Evolutionary conservation across 108 stramenopile species (phyloP), one percentile per base, ranked within the genome.

Genomic region (Asterionellopsis glacialis): DNA sequence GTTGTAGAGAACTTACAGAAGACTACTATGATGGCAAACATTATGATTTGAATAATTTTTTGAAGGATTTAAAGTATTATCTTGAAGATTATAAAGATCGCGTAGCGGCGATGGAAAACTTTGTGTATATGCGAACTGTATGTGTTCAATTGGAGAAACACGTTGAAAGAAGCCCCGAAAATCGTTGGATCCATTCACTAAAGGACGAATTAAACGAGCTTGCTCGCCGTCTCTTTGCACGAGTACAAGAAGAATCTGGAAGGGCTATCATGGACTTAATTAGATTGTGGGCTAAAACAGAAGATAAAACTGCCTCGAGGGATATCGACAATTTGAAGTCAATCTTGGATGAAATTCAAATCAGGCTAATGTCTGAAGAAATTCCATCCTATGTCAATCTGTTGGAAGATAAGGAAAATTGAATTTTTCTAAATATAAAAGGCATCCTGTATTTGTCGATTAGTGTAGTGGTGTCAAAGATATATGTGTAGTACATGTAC

Each of bases 81-180:
- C 64, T 92, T 10, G 73, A 75, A 25, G 83, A 85, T 10, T 93
- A 93, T 58, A 67, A 66, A 33, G 63, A 71, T 21, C 83, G 85
- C 18, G 76, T 93, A 16, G 91, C 89, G 59, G 76, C 73, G 10
- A 71, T 89, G 52, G 91, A 92, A 64, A 78, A 80, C 41, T 92
- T 83, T 73, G 85, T 92, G 0, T 92, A 85, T 64, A 92, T 92
- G 91, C 81, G 87, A 57, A 81, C 83, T 63, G 91, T 92, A 26
- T 87, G 87, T 11, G 83, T 85, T 41, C 83, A 88, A 50, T 61
- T 92, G 23, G 91, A 92, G 59, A 88, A 83, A 27, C 79, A 87
- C 51, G 87, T 80, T 47, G 81, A 71, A 23, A 82, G 51, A 50
- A 58, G 11, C 69, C 86, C 18, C 69, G 86, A 16, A 71, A 83